phyloP scores from a whole-genome alignment of 257 asterid species.

The Prunella vulgaris region DNA sequence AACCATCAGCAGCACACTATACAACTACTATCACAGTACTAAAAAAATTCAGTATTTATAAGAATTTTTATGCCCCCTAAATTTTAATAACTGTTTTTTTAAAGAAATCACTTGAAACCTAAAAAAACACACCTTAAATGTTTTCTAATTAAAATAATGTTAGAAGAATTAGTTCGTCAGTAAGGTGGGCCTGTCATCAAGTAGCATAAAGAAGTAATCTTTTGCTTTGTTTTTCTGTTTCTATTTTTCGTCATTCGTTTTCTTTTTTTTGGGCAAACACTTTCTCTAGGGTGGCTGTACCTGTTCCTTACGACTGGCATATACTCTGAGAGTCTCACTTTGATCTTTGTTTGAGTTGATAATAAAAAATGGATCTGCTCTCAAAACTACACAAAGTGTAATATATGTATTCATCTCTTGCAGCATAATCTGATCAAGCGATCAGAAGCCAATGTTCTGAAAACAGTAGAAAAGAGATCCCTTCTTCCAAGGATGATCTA shows the following conservation, averaged over 20 bases:
- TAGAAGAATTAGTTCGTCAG: neutral
- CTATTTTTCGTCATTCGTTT: neutral
- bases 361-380: neutral
- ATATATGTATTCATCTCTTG: slow-evolving; percentile 11
- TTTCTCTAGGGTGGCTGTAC: neutral
- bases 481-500: slow-evolving; percentile 85
- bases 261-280: neutral
- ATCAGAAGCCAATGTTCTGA: slow-evolving; percentile 44
- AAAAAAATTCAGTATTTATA: too few species aligned
- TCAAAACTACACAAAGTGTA: slow-evolving; percentile 1
- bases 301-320: neutral
- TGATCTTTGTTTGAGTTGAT: neutral
- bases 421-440: slow-evolving; percentile 53
- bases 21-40: too few species aligned
- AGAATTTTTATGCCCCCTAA: too few species aligned
- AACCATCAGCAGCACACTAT: too few species aligned
- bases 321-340: neutral
- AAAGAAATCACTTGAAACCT: too few species aligned
- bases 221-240: neutral
- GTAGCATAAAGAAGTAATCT: too few species aligned
- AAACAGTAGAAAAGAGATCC: slow-evolving; percentile 75
- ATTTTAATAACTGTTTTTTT: too few species aligned
- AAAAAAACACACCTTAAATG: too few species aligned
- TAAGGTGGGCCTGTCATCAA: slow-evolving; percentile 1
- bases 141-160: neutral